phyloP scores from a whole-genome alignment of 805 yeast genomes.

The Yarrowia keelungensis region DNA sequence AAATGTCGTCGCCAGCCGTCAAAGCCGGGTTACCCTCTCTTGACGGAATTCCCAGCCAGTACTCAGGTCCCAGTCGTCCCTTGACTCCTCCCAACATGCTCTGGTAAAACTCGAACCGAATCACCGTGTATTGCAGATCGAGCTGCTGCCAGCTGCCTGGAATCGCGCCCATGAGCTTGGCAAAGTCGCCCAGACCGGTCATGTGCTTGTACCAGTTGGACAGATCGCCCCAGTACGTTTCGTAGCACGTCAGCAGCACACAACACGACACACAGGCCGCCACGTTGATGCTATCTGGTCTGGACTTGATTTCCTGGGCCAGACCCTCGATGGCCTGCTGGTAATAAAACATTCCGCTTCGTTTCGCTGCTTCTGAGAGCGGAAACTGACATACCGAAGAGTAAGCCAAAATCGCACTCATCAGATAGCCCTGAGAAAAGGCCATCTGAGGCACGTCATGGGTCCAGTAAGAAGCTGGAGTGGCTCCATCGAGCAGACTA shows the following conservation, averaged over 20 bases:
- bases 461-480: constrained; percentile 27
- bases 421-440: constrained; percentile 13
- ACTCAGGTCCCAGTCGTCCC: constrained; percentile 21
- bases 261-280: constrained; percentile 32
- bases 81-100: constrained; percentile 35
- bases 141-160: constrained; percentile 21
- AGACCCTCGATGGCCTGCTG: constrained; percentile 28
- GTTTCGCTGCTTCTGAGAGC: constrained; percentile 13
- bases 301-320: constrained; percentile 19
- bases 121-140: constrained; percentile 26
- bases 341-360: constrained; percentile 31
- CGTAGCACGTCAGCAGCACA: constrained; percentile 37
- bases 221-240: constrained; percentile 37
- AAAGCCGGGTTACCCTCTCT: constrained; percentile 12
- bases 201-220: constrained; percentile 38
- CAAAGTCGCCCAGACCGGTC: constrained; percentile 35
- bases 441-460: constrained; percentile 32
- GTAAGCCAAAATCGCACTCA: constrained; percentile 30
- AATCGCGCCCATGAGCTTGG: constrained; percentile 32
- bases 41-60: constrained; percentile 26
- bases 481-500: constrained; percentile 1
- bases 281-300: constrained; percentile 17
- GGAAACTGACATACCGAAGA: constrained; percentile 34
- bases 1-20: constrained; percentile 37
- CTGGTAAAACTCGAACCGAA: constrained; percentile 36